A percentile compares a stretch with the other conserved stretches of the same genome.
These are phyloP conservation scores for Diaporthe citri DNA, from an alignment of 2,329 filamentous ascomycete species.

Conservation along the genomic window DNA sequence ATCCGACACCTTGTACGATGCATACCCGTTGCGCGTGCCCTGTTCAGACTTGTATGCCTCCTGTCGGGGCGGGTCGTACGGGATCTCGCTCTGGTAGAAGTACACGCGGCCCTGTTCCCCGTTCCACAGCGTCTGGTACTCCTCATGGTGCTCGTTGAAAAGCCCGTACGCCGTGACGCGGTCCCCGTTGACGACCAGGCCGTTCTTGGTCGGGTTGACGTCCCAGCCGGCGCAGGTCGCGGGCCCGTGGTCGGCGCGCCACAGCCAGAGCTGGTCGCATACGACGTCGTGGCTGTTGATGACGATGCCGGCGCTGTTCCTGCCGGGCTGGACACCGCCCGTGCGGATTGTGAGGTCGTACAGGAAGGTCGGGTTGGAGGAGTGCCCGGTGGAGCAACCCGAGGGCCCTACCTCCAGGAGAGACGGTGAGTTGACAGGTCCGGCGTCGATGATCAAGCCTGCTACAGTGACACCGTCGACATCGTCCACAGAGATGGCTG, in stretches of 20 bases:
- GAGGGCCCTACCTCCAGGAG: constrained; percentile 48
- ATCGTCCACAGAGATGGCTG: constrained; percentile 47
- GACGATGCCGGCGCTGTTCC: constrained; percentile 47
- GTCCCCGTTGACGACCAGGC: constrained; percentile 49
- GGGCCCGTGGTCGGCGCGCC: constrained; percentile 50
- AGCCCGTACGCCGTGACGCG: constrained; percentile 49
- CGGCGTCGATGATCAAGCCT: constrained; percentile 50
- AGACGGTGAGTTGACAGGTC: constrained; percentile 44
- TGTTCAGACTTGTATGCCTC: constrained; percentile 46
- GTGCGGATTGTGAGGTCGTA: constrained; percentile 51
- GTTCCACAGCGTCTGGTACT: constrained; percentile 51
- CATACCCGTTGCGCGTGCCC: constrained; percentile 47
- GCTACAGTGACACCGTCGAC: constrained; percentile 50
- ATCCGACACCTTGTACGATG: constrained; percentile 51
- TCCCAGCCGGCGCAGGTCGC: constrained; percentile 46
- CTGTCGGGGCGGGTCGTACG: constrained; percentile 50
- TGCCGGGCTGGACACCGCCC: constrained; percentile 43
- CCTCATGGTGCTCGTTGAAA: constrained; percentile 51
- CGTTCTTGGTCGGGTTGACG: constrained; percentile 48
- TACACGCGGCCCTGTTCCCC: constrained; percentile 49
- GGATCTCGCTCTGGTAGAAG: constrained; percentile 52
- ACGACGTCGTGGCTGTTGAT: constrained; percentile 50
- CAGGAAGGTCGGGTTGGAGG: constrained; percentile 48
- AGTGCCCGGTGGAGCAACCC: constrained; percentile 44
- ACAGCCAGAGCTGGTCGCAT: constrained; percentile 51